Evolutionary conservation across 2,329 filamentous ascomycete genomes (phyloP), one percentile per base, ranked within the genome.

Genomic region (Dryadomyces quercus-mongolicae): DNA sequence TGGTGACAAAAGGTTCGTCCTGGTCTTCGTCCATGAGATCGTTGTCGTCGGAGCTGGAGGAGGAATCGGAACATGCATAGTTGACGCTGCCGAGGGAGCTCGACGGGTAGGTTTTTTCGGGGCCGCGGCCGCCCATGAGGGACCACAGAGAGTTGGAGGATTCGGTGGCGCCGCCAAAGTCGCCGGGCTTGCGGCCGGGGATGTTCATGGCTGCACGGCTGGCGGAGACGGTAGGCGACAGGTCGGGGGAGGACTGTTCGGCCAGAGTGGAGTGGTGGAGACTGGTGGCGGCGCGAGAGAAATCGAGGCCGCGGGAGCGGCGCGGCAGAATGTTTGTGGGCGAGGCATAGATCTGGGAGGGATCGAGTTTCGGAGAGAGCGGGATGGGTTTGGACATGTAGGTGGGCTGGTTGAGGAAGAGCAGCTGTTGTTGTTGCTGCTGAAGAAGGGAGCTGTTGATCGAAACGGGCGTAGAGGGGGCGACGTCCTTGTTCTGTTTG

Each of bases 201-300:
- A 84, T 84, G 62, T 78, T 81, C 73, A 84, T 80, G 25, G 76
- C 80, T 3, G 51, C 49, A 6, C 31, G 54, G 43, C 36, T 40
- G 36, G 10, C 15, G 36, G 84, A 83, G 54, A 93, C 84, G 13
- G 85, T 91, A 0, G 93, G 93, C 0, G 91, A 96, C 0, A 89
- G 93, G 66, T 95, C 90, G 3, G 91, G 90, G 5, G 88, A 93
- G 1, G 88, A 86, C 66, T 85, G 81, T 61, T 95, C 88, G 54
- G 92, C 91, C 9, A 97, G 78, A 0, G 88, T 97, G 16, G 92
- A 96, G 68, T 97, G 93, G 70, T 97, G 93, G 21, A 98, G 76
- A 65, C 91, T 95, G 12, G 92, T 96, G 58, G 89, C 93, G 12
- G 91, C 91, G 61, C 92, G 81, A 44, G 92, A 92, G 68, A 95